Evolutionary conservation across 2,329 filamentous ascomycete species (phyloP).

Genomic region (Aphanoascus verrucosus): DNA sequence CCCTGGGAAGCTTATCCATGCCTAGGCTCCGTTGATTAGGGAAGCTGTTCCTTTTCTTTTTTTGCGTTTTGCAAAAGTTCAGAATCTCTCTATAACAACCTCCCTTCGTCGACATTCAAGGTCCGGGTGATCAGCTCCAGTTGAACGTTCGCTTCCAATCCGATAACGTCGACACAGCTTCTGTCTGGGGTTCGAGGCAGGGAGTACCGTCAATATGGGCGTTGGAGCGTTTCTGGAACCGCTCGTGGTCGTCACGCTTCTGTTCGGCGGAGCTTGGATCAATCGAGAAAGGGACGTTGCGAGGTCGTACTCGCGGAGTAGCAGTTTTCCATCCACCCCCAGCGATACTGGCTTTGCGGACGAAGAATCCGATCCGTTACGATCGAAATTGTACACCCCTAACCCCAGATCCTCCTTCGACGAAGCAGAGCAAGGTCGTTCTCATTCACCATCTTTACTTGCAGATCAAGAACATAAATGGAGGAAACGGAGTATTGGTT

Average conservation of each 20-base stretch:
- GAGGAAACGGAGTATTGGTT: constrained; percentile 40
- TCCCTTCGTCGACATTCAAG: too few species aligned
- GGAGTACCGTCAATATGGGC: constrained; percentile 35
- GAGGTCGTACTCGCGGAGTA: constrained; percentile 3
- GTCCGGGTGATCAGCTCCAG: too few species aligned
- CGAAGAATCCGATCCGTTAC: constrained; percentile 6
- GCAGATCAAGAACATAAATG: constrained; percentile 37
- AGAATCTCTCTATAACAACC: too few species aligned
- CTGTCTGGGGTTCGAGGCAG: neutral
- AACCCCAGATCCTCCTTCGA: neutral
- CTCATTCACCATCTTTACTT: constrained; percentile 35
- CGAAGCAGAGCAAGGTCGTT: constrained; percentile 17
- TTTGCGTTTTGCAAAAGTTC: too few species aligned
- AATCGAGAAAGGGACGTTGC: constrained; percentile 41
- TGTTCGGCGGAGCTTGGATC: constrained; percentile 52
- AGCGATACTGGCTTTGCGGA: neutral
- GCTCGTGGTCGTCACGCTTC: constrained; percentile 48
- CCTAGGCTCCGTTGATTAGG: too few species aligned
- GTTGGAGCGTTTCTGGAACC: constrained; percentile 50
- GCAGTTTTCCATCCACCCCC: neutral
- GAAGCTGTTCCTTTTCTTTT: too few species aligned
- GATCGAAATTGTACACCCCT: neutral
- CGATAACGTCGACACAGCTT: neutral
- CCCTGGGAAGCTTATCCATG: too few species aligned
- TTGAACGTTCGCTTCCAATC: neutral